Percentiles rank a stretch among this genome's conserved stretches.
Evolutionary conservation across 805 yeast genomes (phyloP).

Genomic region (Ogataea pini): DNA sequence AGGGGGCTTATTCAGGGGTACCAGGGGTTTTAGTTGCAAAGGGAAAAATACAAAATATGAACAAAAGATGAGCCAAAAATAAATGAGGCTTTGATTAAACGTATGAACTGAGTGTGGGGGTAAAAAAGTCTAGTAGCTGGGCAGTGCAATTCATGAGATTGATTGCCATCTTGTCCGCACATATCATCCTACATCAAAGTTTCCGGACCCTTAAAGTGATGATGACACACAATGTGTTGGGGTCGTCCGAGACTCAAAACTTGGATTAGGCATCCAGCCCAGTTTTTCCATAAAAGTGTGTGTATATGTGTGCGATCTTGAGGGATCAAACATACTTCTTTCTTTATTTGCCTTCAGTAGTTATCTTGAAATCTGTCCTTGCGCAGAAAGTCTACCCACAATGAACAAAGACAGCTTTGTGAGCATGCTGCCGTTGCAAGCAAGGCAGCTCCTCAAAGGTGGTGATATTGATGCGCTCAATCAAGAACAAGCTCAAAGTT

Average conservation of each 20-base stretch:
- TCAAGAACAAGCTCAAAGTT: background rate
- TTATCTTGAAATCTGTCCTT: background rate
- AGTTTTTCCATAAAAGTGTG: background rate
- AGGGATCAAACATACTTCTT: background rate
- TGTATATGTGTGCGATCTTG: background rate
- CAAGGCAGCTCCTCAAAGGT: background rate
- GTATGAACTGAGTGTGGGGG: too few species aligned
- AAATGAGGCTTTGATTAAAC: too few species aligned
- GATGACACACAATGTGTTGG: background rate
- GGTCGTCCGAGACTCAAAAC: slow-evolving; percentile 2
- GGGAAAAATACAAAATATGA: background rate
- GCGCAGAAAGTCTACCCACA: background rate
- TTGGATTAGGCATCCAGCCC: slow-evolving; percentile 1
- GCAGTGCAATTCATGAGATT: too few species aligned
- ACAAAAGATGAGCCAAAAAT: too few species aligned
- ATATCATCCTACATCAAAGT: too few species aligned
- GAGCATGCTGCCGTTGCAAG: slow-evolving; percentile 8
- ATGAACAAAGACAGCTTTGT: slow-evolving; percentile 12
- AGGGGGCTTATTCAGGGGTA: slow-evolving; percentile 7
- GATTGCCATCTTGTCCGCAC: too few species aligned
- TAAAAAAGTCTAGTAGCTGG: too few species aligned
- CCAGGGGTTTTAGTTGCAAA: slow-evolving; percentile 1
- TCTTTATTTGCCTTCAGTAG: background rate
- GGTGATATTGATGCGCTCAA: background rate
- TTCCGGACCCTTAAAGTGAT: too few species aligned